These are phyloP conservation scores for Marasmius oreades DNA, from an alignment of 1,284 basidiomycete species.

Conservation along the genomic window DNA sequence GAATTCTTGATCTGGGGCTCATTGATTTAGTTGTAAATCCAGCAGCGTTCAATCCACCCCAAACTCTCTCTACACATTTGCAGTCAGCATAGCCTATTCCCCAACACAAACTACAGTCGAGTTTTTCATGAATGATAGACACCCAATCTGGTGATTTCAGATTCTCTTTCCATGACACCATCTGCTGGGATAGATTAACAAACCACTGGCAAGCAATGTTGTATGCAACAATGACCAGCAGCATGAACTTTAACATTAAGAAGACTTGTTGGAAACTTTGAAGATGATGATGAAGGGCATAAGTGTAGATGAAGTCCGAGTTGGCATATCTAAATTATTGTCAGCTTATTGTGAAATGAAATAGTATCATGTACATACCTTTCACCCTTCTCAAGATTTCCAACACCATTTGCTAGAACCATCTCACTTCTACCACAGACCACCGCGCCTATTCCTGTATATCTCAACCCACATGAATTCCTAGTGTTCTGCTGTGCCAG, in stretches of 20 bases:
- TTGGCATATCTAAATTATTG: conserved; percentile 4
- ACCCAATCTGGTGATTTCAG: background rate
- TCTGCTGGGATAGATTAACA: background rate
- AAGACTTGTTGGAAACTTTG: background rate
- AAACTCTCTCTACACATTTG: background rate
- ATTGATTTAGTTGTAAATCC: background rate
- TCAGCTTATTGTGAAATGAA: too few relatives aligned
- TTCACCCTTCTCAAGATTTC: conserved; percentile 10
- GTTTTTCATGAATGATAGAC: background rate
- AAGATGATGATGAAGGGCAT: background rate
- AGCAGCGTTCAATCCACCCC: background rate
- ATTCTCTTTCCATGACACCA: background rate
- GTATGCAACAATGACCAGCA: background rate
- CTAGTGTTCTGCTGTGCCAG: conserved; percentile 5
- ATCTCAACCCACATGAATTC: conserved; percentile 1
- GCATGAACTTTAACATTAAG: background rate
- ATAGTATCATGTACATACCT: conserved; percentile 2
- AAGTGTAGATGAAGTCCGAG: background rate
- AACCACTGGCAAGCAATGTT: conserved; percentile 5
- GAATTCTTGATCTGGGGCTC: background rate
- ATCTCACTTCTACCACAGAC: conserved; percentile 6
- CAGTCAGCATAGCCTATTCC: background rate
- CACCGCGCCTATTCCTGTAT: conserved; percentile 1
- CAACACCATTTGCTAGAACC: conserved; percentile 5
- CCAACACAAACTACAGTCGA: background rate